Conservation (phyloP, 73 alveolate species). For the Tetrahymena elliotti region DNA sequence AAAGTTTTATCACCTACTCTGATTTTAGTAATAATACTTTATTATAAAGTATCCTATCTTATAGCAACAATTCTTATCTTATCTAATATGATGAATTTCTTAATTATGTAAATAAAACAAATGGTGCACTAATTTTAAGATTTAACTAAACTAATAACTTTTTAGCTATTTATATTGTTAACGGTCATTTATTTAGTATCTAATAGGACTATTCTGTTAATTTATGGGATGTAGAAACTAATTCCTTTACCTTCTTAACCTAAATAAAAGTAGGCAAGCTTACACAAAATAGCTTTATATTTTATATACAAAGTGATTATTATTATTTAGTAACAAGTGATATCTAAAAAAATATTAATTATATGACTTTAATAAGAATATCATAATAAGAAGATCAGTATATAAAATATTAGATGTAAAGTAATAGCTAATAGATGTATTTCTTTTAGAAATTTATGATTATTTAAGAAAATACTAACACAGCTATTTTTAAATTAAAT, state of each 20-base stretch:
- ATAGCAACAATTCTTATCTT: background rate
- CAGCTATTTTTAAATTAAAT: background rate
- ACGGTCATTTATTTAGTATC: background rate
- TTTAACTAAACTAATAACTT: background rate
- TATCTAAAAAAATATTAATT: too few species aligned
- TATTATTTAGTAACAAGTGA: background rate
- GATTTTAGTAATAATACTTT: background rate
- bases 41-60: background rate
- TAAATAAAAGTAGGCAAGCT: background rate
- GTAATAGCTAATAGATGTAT: background rate
- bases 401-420: too few species aligned
- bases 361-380: background rate
- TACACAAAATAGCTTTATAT: background rate
- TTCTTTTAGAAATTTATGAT: background rate
- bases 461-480: background rate
- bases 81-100: background rate
- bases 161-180: background rate
- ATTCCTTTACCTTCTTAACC: background rate
- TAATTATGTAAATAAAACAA: background rate
- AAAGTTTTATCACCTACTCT: background rate
- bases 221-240: background rate
- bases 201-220: background rate
- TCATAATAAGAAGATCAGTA: background rate
- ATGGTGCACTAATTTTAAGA: background rate
- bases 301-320: background rate